These are phyloP conservation scores for Pachysandra terminalis DNA, from an alignment of 164 flowering plant species.

Conservation along the genomic window DNA sequence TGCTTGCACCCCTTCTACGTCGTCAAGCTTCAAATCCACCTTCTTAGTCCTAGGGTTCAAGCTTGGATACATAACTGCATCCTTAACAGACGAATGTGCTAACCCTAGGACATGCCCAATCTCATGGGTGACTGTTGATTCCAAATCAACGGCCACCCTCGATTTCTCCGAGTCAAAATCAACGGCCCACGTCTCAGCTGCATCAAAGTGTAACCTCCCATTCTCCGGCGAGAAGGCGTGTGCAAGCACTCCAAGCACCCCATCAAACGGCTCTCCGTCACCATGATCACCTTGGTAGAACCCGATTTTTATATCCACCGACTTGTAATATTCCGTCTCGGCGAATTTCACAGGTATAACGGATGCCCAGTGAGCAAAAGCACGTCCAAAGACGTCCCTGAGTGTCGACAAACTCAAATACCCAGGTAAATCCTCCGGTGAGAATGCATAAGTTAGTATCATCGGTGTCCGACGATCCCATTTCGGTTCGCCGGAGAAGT, in stretches of 20 bases:
- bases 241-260: constrained; percentile 65
- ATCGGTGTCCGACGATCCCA: constrained; percentile 46
- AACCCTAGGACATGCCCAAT: constrained; percentile 77
- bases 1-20: constrained; percentile 61
- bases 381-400: constrained; percentile 31
- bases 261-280: too few relatives aligned
- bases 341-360: constrained; percentile 58
- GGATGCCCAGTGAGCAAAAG: constrained; percentile 50
- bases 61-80: too few relatives aligned
- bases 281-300: constrained; percentile 68
- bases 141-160: constrained; percentile 56
- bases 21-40: constrained; percentile 54
- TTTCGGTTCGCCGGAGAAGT: constrained; percentile 54
- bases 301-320: constrained; percentile 61
- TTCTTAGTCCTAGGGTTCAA: constrained; percentile 60
- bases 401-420: constrained; percentile 27
- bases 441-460: constrained; percentile 55
- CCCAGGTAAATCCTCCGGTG: constrained; percentile 19
- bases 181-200: constrained; percentile 65
- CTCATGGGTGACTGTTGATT: constrained; percentile 78
- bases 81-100: constrained; percentile 48
- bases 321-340: constrained; percentile 33
- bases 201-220: constrained; percentile 68
- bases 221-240: constrained; percentile 71
- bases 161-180: constrained; percentile 48